phyloP scores from a whole-genome alignment of 495 filamentous ascomycete genomes.

The Tuber melanosporum region DNA sequence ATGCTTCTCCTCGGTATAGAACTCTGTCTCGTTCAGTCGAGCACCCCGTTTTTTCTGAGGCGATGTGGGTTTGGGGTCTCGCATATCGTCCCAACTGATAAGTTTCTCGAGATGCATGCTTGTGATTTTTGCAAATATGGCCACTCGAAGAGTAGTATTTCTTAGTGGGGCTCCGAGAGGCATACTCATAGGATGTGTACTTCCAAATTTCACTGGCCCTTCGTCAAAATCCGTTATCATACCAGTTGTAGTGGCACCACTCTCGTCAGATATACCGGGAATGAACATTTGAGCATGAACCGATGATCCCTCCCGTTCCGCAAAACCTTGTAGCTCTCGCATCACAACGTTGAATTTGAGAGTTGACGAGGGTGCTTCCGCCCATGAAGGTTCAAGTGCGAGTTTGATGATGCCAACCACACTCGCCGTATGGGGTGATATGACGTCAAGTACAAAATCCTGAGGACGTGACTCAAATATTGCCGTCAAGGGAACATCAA shows the following conservation, averaged over 20 bases:
- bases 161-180: conserved; percentile 69
- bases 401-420: conserved; percentile 83
- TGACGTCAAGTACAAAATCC: conserved; percentile 83
- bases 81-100: conserved; percentile 98
- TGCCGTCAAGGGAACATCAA: conserved; percentile 83
- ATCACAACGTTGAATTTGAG: conserved; percentile 98
- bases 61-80: conserved; percentile 55
- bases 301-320: conserved; percentile 89
- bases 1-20: conserved; percentile 85
- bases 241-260: conserved; percentile 85
- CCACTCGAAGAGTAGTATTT: conserved; percentile 72
- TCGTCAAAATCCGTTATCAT: conserved; percentile 95
- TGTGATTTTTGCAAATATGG: conserved; percentile 85
- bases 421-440: conserved; percentile 84
- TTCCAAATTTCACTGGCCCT: conserved; percentile 88
- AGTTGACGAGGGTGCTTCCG: conserved; percentile 82
- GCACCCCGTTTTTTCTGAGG: conserved; percentile 59
- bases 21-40: conserved; percentile 82
- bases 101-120: conserved; percentile 95
- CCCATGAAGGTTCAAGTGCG: conserved; percentile 87
- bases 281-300: conserved; percentile 96
- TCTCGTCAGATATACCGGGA: conserved; percentile 84
- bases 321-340: conserved; percentile 93
- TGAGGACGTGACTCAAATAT: conserved; percentile 94
- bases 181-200: conserved; percentile 96